phyloP scores from a whole-genome alignment of 768 basidiomycete species.

The Termitomyces bulborhizus region DNA sequence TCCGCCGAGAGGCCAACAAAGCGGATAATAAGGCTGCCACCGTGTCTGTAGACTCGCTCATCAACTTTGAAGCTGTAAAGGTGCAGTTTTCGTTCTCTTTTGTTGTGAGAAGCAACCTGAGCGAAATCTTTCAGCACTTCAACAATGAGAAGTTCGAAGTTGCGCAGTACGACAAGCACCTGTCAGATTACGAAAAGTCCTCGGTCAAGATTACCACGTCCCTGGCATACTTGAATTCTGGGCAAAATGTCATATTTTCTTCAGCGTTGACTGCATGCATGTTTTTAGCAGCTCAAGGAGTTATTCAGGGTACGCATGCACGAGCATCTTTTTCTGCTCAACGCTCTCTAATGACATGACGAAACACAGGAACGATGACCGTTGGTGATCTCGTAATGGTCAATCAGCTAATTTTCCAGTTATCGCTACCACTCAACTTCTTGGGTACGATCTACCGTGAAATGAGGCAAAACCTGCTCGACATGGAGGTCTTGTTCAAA shows the following conservation, averaged over 20 bases:
- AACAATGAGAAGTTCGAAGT: slow-evolving; percentile 95
- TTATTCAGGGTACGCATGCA: slow-evolving; percentile 68
- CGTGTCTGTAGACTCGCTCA: slow-evolving; percentile 88
- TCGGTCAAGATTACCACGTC: slow-evolving; percentile 95
- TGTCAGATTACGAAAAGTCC: slow-evolving; percentile 83
- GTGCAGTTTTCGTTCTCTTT: slow-evolving; percentile 31
- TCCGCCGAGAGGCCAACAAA: slow-evolving; percentile 90
- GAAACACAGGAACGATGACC: slow-evolving; percentile 84
- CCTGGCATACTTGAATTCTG: slow-evolving; percentile 88
- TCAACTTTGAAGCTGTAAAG: slow-evolving; percentile 99
- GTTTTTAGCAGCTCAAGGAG: slow-evolving; percentile 94
- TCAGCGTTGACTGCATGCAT: slow-evolving; percentile 90
- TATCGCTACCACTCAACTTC: slow-evolving; percentile 95
- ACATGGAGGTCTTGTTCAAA: slow-evolving; percentile 95
- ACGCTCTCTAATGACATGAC: background rate
- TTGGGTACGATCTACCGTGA: slow-evolving; percentile 97
- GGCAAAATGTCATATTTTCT: slow-evolving; percentile 96
- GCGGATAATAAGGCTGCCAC: slow-evolving; percentile 97
- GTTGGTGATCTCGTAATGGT: slow-evolving; percentile 99
- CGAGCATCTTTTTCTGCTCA: background rate
- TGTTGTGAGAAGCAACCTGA: background rate
- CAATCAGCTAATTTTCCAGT: slow-evolving; percentile 96
- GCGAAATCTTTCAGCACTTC: slow-evolving; percentile 61
- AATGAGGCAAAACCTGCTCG: slow-evolving; percentile 89
- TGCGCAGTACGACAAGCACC: slow-evolving; percentile 84